Base-by-base conservation (phyloP, 176 grass and related monocot genomes). In the Chloris gayana region DNA sequence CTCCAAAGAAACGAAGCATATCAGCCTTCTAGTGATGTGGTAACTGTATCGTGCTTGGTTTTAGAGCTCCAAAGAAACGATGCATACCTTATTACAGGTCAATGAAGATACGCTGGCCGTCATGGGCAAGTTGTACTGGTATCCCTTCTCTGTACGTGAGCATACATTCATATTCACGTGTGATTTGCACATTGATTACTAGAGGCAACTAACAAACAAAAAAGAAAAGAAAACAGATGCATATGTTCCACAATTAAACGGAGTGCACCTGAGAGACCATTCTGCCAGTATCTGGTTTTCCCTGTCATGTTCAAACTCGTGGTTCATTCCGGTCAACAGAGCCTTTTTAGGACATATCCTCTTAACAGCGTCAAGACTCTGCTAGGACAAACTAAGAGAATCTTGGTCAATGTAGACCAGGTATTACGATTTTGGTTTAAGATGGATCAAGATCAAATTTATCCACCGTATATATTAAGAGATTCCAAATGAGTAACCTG, bases 261-360 rank as follows among this genome's bases (percentile, higher is more conserved):
- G 49, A 0, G 41, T 9, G 29, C 73, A 97, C 89, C 76, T 81
- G 64, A 13, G 37, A 74, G 89, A 94, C 94, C 94, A 97, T 82
- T 88, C 85, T 67, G 76, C 79, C 74, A 97, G 75, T 62, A 90
- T 78, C 62, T 84, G 56, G 63, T 97, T 94, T 86, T 92, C 91
- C 65, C 81, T 84, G 34, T 91, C 56, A 64, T 97, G 89, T 78
- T 94, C 94, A 45, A 90, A 97, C 34, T 92, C 85, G 26, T 97
- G 94, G 67, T 86, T 94, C 94, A 97, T 94, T 65, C 94, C 94
- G 88, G 88, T 94, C 42, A 97, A 46, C 67, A 97, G 82, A 51
- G 87, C 89, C 39, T 51, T 89, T 61, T 90, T 97, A 57, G 94
- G 94, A 32, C 89, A 74, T 76, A 97, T 88, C 81, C 89, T 97